Conservation (phyloP, 2,329 filamentous ascomycete genomes). For the Arthrobotrys sinensis region DNA sequence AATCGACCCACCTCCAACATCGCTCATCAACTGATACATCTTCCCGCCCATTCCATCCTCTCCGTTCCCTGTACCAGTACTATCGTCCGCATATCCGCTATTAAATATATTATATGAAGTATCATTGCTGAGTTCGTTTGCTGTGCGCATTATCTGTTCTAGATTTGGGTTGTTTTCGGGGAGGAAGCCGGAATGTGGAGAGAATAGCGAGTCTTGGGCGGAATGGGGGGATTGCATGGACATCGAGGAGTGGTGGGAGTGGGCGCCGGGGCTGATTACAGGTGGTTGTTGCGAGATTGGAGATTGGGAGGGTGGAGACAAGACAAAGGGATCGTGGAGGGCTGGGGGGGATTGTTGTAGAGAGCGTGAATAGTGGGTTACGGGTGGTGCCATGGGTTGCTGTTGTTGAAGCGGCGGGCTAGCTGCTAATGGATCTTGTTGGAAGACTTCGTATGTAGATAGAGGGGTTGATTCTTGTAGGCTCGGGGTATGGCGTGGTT, state of each 20-base stretch:
- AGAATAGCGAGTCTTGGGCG: slow-evolving; percentile 48
- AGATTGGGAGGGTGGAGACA: slow-evolving; percentile 53
- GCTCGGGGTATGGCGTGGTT: slow-evolving; percentile 48
- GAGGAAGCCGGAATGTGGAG: slow-evolving; percentile 40
- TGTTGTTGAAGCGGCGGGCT: slow-evolving; percentile 46
- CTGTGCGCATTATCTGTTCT: slow-evolving; percentile 58
- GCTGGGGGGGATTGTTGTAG: slow-evolving; percentile 55
- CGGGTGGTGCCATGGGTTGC: slow-evolving; percentile 50
- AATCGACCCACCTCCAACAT: slow-evolving; percentile 57
- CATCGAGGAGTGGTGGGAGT: slow-evolving; percentile 52
- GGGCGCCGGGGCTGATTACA: slow-evolving; percentile 56
- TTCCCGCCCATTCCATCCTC: slow-evolving; percentile 59
- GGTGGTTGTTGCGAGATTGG: slow-evolving; percentile 44
- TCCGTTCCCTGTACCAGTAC: slow-evolving; percentile 19
- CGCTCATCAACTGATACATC: slow-evolving; percentile 57
- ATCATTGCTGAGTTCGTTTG: slow-evolving; percentile 48
- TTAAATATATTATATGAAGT: slow-evolving; percentile 58
- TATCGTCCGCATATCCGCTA: slow-evolving; percentile 52
- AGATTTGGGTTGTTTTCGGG: slow-evolving; percentile 48
- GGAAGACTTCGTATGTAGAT: slow-evolving; percentile 45
- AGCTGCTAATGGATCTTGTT: slow-evolving; percentile 37
- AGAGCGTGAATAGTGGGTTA: slow-evolving; percentile 37
- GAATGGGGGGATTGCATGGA: slow-evolving; percentile 57
- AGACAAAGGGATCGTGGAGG: slow-evolving; percentile 57
- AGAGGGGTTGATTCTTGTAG: slow-evolving; percentile 38